Evolutionary conservation across 2,329 filamentous ascomycete species (phyloP), one percentile per base, ranked within the genome.

Genomic region (Colletotrichum liaoningense): DNA sequence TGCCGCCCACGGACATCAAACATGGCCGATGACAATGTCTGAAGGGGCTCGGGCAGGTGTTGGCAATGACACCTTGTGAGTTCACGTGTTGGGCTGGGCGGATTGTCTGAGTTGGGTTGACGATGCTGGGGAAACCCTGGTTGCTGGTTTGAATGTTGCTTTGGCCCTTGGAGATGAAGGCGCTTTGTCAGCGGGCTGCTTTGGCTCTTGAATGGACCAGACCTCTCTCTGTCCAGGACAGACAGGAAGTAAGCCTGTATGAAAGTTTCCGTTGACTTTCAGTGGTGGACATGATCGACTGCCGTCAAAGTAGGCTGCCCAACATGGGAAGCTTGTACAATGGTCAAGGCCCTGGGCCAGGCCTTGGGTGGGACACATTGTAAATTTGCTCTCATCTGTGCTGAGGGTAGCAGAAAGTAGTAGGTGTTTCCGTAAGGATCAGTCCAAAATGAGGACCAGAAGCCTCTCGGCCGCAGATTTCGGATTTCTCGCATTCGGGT

Each of bases 51-150:
- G 54, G 59, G 28, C 54, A 42, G 16, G 65, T 58, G 65, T 38
- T 52, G 52, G 49, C 52, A 63, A 72, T 69, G 65, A 55, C 54
- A 69, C 70, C 42, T 38, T 64, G 70, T 64, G 55, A 69, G 70
- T 73, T 73, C 59, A 54, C 65, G 30, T 72, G 58, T 58, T 54
- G 58, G 22, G 52, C 46, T 69, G 70, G 66, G 66, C 70, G 65
- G 28, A 56, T 52, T 58, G 58, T 63, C 52, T 59, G 52, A 69
- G 69, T 63, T 69, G 66, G 57, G 64, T 49, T 63, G 58, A 59
- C 33, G 30, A 69, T 46, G 26, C 59, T 28, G 70, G 70, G 70
- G 42, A 60, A 63, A 26, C 70, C 69, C 66, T 69, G 65, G 5
- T 24, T 38, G 35, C 8, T 22, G 55, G 58, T 46, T 64, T 19